Percentiles rank a stretch among this genome's conserved stretches.
These are phyloP conservation scores for Gloeopeniophorella convolvens DNA, from an alignment of 768 basidiomycete genomes.

Conservation along the genomic window DNA sequence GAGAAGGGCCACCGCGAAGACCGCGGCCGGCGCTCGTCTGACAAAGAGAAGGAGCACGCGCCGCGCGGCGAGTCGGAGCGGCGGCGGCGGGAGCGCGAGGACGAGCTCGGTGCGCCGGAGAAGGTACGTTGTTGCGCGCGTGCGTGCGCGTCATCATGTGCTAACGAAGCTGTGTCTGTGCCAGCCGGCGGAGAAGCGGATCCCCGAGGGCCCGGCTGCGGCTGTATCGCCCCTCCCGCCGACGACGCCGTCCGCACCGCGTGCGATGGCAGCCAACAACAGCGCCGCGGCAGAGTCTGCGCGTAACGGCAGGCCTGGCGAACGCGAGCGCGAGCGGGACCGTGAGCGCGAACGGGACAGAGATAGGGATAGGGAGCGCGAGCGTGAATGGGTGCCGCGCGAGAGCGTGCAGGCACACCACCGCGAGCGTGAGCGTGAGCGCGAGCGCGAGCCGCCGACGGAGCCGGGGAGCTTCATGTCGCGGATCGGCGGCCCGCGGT, in stretches of 20 bases:
- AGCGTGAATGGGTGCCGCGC: constrained; percentile 15
- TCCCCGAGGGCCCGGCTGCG: constrained; percentile 41
- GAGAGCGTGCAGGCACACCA: constrained; percentile 15
- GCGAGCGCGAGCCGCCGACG: neutral
- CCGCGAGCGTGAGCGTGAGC: constrained; percentile 8
- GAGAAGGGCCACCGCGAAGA: constrained; percentile 77
- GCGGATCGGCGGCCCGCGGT: constrained; percentile 59
- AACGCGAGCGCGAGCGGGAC: constrained; percentile 45
- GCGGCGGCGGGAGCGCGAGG: constrained; percentile 57
- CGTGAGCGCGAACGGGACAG: constrained; percentile 29
- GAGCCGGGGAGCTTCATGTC: constrained; percentile 39
- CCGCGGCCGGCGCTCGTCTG: constrained; percentile 53
- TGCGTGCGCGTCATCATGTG: neutral
- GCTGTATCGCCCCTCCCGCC: constrained; percentile 38
- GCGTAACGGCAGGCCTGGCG: constrained; percentile 34
- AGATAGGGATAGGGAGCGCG: neutral
- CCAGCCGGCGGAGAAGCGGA: constrained; percentile 49
- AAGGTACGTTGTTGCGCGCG: constrained; percentile 38
- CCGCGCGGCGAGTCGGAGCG: constrained; percentile 63
- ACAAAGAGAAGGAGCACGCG: constrained; percentile 60
- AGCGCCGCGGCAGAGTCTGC: constrained; percentile 35
- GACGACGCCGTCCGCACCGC: constrained; percentile 60
- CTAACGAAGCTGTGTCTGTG: neutral
- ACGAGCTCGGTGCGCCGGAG: constrained; percentile 50
- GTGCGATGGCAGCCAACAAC: constrained; percentile 60